Conservation (phyloP, 805 yeast genomes). For the Brettanomyces custersianus region DNA sequence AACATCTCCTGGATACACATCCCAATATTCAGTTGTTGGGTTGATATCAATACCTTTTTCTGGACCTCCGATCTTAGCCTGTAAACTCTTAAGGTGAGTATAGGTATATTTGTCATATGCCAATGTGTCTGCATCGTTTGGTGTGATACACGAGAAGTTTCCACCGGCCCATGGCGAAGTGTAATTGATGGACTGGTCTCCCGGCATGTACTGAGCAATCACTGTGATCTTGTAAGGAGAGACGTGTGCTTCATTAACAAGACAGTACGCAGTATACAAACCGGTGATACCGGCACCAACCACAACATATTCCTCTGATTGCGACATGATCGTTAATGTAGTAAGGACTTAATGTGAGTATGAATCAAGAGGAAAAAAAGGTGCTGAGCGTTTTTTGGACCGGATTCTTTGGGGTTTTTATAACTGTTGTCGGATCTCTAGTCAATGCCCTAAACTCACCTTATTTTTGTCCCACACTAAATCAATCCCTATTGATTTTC, state of each 20-base stretch:
- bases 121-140: constrained; percentile 41
- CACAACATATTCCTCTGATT: constrained; percentile 13
- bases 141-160: constrained; percentile 52
- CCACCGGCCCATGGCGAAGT: constrained; percentile 82
- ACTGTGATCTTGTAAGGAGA: constrained; percentile 39
- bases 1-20: constrained; percentile 31
- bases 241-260: constrained; percentile 34
- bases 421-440: no score
- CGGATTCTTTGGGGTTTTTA: no score
- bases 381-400: no score
- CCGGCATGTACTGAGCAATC: constrained; percentile 63
- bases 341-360: no score
- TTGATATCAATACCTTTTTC: constrained; percentile 43
- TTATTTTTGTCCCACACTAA: no score
- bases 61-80: constrained; percentile 39
- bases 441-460: no score
- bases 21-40: constrained; percentile 57
- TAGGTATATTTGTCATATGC: constrained; percentile 51
- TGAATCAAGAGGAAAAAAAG: no score
- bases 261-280: constrained; percentile 47
- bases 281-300: constrained; percentile 60
- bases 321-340: background rate
- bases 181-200: constrained; percentile 65
- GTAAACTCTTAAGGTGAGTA: constrained; percentile 34
- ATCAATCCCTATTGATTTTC: no score